These are phyloP conservation scores for Fragilaria crotonensis DNA, from an alignment of 108 stramenopile genomes.

Conservation along the genomic window DNA sequence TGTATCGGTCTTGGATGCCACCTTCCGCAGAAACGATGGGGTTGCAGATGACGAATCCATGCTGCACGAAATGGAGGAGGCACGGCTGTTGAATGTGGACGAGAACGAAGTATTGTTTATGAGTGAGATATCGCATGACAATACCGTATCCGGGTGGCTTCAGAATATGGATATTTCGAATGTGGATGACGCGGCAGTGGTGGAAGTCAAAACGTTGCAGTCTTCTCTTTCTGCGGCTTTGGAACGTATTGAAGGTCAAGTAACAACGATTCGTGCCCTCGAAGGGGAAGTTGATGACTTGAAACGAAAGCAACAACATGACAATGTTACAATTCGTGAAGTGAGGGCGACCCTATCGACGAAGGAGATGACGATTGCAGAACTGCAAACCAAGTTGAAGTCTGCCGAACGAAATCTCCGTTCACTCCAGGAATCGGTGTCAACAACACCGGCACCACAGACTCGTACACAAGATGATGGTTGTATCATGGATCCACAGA, in stretches of 20 bases:
- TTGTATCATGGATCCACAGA: too few relatives aligned
- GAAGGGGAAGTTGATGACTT: neutral
- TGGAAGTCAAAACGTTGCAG: neutral
- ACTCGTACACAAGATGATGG: too few relatives aligned
- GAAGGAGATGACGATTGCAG: neutral
- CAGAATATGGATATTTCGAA: neutral
- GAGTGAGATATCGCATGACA: neutral
- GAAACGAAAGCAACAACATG: neutral
- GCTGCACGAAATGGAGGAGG: constrained; percentile 5
- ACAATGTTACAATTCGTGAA: neutral
- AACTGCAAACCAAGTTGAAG: neutral
- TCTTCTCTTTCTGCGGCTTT: neutral
- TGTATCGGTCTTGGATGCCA: constrained; percentile 1
- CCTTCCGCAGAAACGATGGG: neutral
- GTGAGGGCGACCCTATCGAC: neutral
- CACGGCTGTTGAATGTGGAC: neutral
- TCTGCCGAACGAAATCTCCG: neutral
- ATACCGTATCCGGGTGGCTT: neutral
- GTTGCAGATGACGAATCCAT: neutral
- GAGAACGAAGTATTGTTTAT: neutral
- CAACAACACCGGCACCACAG: too few relatives aligned
- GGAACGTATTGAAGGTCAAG: neutral
- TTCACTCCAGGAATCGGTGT: too few relatives aligned
- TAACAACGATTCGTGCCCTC: neutral
- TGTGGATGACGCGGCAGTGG: neutral